Conservation (phyloP, 495 filamentous ascomycete genomes). For the Podospora comata region DNA sequence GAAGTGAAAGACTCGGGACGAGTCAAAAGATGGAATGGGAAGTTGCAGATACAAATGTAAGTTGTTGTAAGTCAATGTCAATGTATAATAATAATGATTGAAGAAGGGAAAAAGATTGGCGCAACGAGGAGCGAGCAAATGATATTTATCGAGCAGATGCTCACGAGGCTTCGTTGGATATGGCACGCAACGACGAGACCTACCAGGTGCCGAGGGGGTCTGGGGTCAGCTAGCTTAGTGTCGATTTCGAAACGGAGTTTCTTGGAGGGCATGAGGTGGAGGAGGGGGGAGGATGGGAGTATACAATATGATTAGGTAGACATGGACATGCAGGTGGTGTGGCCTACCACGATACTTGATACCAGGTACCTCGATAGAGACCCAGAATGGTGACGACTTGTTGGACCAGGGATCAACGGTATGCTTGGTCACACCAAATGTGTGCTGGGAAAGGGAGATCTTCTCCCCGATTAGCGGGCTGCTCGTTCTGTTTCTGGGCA, state of each 20-base stretch:
- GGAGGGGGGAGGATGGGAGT: background rate
- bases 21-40: conserved; percentile 19
- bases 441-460: conserved; percentile 19
- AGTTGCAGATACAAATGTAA: conserved; percentile 15
- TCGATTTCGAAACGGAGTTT: conserved; percentile 14
- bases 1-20: conserved; percentile 14
- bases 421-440: conserved; percentile 25
- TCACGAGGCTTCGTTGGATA: conserved; percentile 26
- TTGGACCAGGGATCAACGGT: conserved; percentile 31
- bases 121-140: conserved; percentile 24
- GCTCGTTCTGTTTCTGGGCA: conserved; percentile 6
- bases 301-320: conserved; percentile 10
- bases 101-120: conserved; percentile 24
- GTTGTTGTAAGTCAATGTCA: background rate
- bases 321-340: conserved; percentile 25
- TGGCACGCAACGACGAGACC: too few species aligned
- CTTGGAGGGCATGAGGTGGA: background rate
- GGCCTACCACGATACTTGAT: conserved; percentile 1
- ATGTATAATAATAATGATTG: conserved; percentile 1
- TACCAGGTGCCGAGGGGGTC: background rate
- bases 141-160: conserved; percentile 33
- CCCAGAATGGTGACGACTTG: conserved; percentile 27
- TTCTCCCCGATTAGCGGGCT: conserved; percentile 17
- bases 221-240: conserved; percentile 13
- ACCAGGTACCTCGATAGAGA: background rate